phyloP scores from a whole-genome alignment of 2,329 filamentous ascomycete genomes.

The Arthrinium puccinioides region DNA sequence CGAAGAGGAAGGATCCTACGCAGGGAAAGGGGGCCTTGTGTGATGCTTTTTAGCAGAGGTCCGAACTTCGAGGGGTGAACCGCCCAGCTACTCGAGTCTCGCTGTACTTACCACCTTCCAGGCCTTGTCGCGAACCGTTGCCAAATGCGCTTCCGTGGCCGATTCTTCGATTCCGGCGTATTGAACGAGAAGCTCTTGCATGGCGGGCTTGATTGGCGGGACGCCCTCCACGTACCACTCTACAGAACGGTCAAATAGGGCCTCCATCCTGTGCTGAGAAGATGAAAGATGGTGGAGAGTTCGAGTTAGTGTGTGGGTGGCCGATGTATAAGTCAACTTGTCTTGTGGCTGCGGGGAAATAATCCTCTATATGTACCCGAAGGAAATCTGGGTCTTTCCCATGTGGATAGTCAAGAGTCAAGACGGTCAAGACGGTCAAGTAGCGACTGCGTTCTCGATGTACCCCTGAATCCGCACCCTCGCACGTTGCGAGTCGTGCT shows the following conservation, averaged over 20 bases:
- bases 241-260: not conserved
- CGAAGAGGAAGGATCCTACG: conserved; percentile 1
- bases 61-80: no score
- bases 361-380: no score
- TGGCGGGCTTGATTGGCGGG: not conserved
- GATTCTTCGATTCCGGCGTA: not conserved
- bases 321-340: no score
- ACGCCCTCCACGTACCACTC: not conserved
- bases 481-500: no score
- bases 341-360: no score
- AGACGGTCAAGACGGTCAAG: no score
- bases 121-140: not conserved
- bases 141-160: not conserved
- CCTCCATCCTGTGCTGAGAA: not conserved
- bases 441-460: no score
- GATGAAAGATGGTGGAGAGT: not conserved
- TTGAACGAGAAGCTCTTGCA: not conserved
- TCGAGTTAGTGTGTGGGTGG: not conserved
- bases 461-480: no score
- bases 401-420: no score
- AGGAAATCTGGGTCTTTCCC: no score
- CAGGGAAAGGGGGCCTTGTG: not conserved
- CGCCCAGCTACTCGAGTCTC: no score
- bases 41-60: not conserved
- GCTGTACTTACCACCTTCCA: not conserved